Base-by-base conservation (phyloP, 2,329 filamentous ascomycete genomes). In the Xylariales sp. region DNA sequence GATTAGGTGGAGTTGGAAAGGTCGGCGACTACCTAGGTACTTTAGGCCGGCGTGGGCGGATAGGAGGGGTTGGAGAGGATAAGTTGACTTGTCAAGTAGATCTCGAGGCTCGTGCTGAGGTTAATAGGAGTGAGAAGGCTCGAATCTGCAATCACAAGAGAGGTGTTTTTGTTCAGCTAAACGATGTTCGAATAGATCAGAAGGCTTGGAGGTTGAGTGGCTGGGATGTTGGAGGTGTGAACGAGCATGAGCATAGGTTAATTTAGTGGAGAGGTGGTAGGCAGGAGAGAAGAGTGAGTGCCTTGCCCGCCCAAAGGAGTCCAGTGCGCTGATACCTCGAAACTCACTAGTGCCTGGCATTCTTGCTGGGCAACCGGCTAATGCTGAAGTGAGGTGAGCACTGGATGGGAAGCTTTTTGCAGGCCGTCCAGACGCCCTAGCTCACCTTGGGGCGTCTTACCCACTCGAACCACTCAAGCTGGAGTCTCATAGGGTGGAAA, bases 401-500 rank as follows among this genome's bases (percentile, higher is more conserved):
- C 30, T n/a, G n/a, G n/a, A n/a, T n/a, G n/a, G 7, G 32, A 15
- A 24, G 32, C 32, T 34, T 20, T 34, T 18, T 14, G 23, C 23
- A n/a, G n/a, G n/a, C n/a, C 23, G 8, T n/a, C 23, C 23, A n/a
- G 18, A 18, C 18, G n/a, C 32, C 32, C 15, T 12, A 14, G 12
- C 19, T 34, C 17, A 24, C 32, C 20, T 18, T 21, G 32, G 11
- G n/a, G 13, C 23, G n/a, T n/a, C n/a, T n/a, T 34, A 34, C 19
- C 32, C 32, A 37, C 41, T 30, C 40, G 31, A 33, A 38, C 38
- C 27, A 40, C 27, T 18, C 11, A 19, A n/a, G 11, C 14, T 14
- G 8, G 17, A 24, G 33, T 49, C 45, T 45, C 44, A 43, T 50
- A 50, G 47, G 47, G 47, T 42, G 23, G 39, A 25, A 46, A 16